Conservation (phyloP, 805 yeast genomes). For the Metschnikowia lunata region DNA sequence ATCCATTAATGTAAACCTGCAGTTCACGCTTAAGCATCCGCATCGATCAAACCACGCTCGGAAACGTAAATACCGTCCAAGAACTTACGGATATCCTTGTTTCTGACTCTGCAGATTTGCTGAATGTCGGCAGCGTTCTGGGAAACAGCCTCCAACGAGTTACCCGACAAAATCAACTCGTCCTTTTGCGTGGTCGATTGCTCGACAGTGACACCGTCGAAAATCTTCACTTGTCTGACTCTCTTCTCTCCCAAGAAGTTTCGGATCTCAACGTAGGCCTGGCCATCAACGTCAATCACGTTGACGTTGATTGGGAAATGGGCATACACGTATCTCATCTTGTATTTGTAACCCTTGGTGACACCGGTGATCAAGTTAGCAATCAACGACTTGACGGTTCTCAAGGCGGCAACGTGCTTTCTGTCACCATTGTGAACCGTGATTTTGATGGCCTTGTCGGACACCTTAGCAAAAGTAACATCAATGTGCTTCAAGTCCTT, state of each 20-base stretch:
- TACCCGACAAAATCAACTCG: conserved; percentile 88
- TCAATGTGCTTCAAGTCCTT: conserved; percentile 93
- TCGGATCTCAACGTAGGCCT: conserved; percentile 86
- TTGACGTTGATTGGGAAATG: conserved; percentile 99
- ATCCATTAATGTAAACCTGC: conserved; percentile 20
- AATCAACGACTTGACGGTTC: conserved; percentile 96
- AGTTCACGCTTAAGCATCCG: conserved; percentile 37
- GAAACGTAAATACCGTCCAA: conserved; percentile 99
- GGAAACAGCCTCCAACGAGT: conserved; percentile 95
- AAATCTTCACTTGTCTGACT: conserved; percentile 82
- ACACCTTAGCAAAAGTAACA: conserved; percentile 83
- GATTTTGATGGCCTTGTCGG: conserved; percentile 72
- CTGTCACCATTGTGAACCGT: conserved; percentile 98
- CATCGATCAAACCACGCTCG: conserved; percentile 83
- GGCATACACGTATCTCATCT: conserved; percentile 99
- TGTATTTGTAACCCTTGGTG: conserved; percentile 98
- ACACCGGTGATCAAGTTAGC: conserved; percentile 97
- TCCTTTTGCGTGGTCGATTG: conserved; percentile 85
- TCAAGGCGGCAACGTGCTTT: conserved; percentile 99
- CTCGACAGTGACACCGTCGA: conserved; percentile 86
- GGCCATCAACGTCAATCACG: conserved; percentile 74
- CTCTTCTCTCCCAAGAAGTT: conserved; percentile 99
- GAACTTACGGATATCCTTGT: conserved; percentile 99
- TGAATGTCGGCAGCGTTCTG: conserved; percentile 98
- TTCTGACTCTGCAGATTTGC: conserved; percentile 97